Evolutionary conservation across 306 rosid genomes (phyloP), one percentile per base, ranked within the genome.

Genomic region (Cyclanthera cordifolia): DNA sequence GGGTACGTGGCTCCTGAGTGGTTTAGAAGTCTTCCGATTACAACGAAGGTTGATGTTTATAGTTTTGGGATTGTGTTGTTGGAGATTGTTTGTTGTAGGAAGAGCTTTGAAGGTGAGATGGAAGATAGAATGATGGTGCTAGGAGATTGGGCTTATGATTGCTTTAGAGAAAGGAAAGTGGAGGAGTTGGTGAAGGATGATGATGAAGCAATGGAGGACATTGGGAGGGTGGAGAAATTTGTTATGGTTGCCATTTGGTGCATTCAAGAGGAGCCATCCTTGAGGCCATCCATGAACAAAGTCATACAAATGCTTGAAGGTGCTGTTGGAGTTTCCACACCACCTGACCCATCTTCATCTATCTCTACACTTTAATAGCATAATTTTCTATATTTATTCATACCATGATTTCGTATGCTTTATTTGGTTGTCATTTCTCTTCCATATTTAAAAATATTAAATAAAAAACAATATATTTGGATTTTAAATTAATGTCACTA

Each of bases 1-100:
- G 83, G 85, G 2, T 83, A 83, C 41, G 83, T 83, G 4, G 85
- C 85, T 4, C 83, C 82, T 0, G 87, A 83, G 16, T 79, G 87
- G 79, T 82, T 48, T 13, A 48, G 52, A 48, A 48, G 20, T 3
- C 52, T 48, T 48, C 20, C 52, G 20, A 48, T 48, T 13, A 48
- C 52, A 5, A 16, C 52, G 0, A 48, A 48, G 52, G 52, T 48
- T 48, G 52, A 48, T 48, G 52, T 48, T 16, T 48, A 48, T 16
- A 48, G 52, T 6, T 48, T 48, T 48, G 50, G 50, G 17, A 14
- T 46, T 3, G 17, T 46, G 50, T 5, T 46, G 50, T 15, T 46
- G 50, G 50, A 46, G 50, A 46, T 46, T 46, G 50, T 46, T 15
- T 46, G 50, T 46, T 14, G 50, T 5, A 46, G 50, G 5, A 46